Evolutionary conservation across 768 basidiomycete species (phyloP).

Genomic region (Termitomyces sp.): DNA sequence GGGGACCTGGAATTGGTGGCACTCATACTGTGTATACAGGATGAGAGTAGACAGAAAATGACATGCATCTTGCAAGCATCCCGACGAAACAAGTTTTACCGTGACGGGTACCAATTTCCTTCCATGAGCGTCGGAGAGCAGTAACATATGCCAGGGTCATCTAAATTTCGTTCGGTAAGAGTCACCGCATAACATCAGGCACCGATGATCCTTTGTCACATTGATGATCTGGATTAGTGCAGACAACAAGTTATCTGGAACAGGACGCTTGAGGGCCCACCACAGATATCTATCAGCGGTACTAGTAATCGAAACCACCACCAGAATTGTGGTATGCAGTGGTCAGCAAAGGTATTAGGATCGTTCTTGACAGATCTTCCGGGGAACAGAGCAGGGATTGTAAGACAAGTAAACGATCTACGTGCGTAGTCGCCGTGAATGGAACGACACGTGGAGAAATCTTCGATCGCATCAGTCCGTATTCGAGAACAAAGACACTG

Average conservation of each 20-base stretch:
- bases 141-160: not conserved
- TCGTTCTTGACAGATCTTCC: not conserved
- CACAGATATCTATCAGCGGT: not conserved
- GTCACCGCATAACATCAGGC: not conserved
- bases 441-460: conserved; percentile 4
- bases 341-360: not conserved
- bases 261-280: no score
- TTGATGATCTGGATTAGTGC: not conserved
- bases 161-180: not conserved
- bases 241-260: not conserved
- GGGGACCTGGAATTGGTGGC: not conserved
- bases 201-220: not conserved
- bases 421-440: not conserved
- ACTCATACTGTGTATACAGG: not conserved
- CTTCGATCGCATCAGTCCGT: conserved; percentile 4
- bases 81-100: not conserved
- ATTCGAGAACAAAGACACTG: not conserved
- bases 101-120: not conserved
- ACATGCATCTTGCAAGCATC: not conserved
- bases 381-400: not conserved
- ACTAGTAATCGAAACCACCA: not conserved
- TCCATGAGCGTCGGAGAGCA: conserved; percentile 1
- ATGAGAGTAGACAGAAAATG: not conserved
- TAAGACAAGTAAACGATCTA: not conserved
- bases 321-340: not conserved